phyloP scores from a whole-genome alignment of 2,329 filamentous ascomycete genomes.

The Fusarium mundagurra region DNA sequence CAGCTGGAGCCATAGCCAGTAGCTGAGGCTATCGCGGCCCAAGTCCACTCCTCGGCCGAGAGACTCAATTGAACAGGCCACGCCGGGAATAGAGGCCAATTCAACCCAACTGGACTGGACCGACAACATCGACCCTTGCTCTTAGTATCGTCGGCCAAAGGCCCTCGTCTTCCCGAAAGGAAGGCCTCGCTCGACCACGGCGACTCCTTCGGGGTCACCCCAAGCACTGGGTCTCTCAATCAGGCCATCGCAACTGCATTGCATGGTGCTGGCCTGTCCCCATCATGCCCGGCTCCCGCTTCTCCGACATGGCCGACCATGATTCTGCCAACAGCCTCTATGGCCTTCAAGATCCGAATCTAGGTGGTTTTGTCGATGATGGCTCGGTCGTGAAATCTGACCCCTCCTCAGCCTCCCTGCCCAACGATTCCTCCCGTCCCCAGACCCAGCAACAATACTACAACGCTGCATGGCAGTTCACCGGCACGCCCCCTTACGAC shows the following conservation, averaged over 20 bases:
- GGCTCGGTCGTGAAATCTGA: conserved; percentile 47
- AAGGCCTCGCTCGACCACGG: conserved; percentile 35
- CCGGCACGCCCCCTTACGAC: conserved; percentile 59
- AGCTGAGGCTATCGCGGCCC: conserved; percentile 24
- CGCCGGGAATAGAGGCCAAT: conserved; percentile 13
- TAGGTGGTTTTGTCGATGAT: conserved; percentile 49
- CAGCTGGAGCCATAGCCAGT: not conserved
- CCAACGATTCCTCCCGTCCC: conserved; percentile 49
- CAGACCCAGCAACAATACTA: conserved; percentile 48
- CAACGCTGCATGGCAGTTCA: conserved; percentile 59
- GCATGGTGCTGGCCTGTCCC: conserved; percentile 43
- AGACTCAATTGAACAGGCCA: conserved; percentile 11
- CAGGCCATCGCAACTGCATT: conserved; percentile 45
- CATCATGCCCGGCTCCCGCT: conserved; percentile 43
- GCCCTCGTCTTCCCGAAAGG: conserved; percentile 35
- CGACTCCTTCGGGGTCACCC: conserved; percentile 37
- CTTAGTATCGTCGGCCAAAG: conserved; percentile 28
- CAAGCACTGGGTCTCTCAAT: conserved; percentile 39
- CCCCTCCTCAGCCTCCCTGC: conserved; percentile 42
- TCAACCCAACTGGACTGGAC: conserved; percentile 1
- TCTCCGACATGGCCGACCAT: conserved; percentile 52
- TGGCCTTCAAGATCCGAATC: conserved; percentile 56
- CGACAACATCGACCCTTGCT: conserved; percentile 16
- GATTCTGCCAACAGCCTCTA: conserved; percentile 54
- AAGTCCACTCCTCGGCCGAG: conserved; percentile 19